Evolutionary conservation across 1,139 yeast genomes (phyloP), one percentile per base, ranked within the genome.

Genomic region (Taiozyma sp.): DNA sequence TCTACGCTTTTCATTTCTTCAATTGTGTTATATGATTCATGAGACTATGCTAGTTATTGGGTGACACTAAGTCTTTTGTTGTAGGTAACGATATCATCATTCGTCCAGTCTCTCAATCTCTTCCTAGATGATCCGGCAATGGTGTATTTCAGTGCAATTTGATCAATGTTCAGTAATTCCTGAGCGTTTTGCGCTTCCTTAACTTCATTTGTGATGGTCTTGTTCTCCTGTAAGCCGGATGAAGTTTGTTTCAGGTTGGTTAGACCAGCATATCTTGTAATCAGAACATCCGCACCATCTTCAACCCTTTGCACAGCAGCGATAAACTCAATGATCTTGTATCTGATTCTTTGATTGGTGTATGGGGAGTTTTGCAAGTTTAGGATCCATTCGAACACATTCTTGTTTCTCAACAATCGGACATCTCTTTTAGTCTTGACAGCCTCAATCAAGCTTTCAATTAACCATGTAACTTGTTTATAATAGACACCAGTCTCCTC

Each of bases 371-470:
- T 74, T 46, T 71, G 60, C 50, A 86, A 66, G 53, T 82, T 83
- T 61, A 86, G 60, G 2, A 79, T 62, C 83, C 89, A 82, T 59
- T 89, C 97, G 52, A 88, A 67, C 1, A 84, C 75, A 3, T 82
- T 83, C 46, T 71, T 75, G 49, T 69, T 71, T 55, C 75, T 71
- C 49, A 85, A 65, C 6, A 82, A 62, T 37, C 74, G 68, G 47
- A 87, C 71, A 63, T 88, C 95, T 6, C 65, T 63, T 5, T 66
- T 59, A 7, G 74, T 69, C 10, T 73, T 73, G 3, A 79, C 63
- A 3, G 87, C 83, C 26, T 64, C 55, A 3, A 70, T 66, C 30
- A 88, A 62, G 8, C 69, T 67, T 16, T 73, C 75, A 47, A 88
- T 63, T n/a, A 87, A 68, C 96, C 96, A 89, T 1, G 73, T 63